A percentile compares a stretch with the other conserved stretches of the same genome.
phyloP scores from a whole-genome alignment of 371 early-diverging fungal species.

The Lichtheimia hyalospora region DNA sequence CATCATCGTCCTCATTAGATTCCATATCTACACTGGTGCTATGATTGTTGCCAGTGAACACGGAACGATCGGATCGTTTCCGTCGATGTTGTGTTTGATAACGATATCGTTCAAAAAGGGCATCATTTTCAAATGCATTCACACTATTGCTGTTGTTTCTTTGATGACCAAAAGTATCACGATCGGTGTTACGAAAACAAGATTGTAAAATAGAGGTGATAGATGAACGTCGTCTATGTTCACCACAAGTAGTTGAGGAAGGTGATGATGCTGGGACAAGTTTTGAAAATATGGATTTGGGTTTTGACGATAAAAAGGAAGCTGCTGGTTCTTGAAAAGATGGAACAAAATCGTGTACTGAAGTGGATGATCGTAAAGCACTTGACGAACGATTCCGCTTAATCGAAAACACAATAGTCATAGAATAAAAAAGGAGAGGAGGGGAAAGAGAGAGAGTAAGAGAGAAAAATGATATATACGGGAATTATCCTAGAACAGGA shows the following conservation, averaged over 20 bases:
- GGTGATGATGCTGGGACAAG: background rate
- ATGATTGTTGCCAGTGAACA: background rate
- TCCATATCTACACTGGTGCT: background rate
- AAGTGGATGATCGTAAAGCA: background rate
- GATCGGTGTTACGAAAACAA: background rate
- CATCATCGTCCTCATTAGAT: background rate
- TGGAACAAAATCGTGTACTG: too few relatives aligned
- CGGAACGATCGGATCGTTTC: conserved; percentile 4
- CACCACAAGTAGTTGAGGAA: background rate
- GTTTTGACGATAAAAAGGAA: background rate
- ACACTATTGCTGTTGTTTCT: conserved; percentile 1
- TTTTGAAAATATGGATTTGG: conserved; percentile 4
- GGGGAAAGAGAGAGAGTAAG: background rate
- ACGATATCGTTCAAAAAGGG: conserved; percentile 16
- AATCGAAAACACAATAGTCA: background rate
- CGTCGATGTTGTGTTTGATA: conserved; percentile 9
- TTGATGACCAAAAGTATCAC: background rate
- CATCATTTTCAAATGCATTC: conserved; percentile 15
- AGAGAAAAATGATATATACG: background rate
- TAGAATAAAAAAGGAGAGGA: background rate
- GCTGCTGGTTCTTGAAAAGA: conserved; percentile 1
- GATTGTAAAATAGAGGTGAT: conserved; percentile 7
- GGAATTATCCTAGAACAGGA: background rate
- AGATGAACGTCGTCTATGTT: conserved; percentile 2
- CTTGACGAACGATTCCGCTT: background rate